Conservation (phyloP, 2,329 filamentous ascomycete species). For the Thielaviopsis punctulata region DNA sequence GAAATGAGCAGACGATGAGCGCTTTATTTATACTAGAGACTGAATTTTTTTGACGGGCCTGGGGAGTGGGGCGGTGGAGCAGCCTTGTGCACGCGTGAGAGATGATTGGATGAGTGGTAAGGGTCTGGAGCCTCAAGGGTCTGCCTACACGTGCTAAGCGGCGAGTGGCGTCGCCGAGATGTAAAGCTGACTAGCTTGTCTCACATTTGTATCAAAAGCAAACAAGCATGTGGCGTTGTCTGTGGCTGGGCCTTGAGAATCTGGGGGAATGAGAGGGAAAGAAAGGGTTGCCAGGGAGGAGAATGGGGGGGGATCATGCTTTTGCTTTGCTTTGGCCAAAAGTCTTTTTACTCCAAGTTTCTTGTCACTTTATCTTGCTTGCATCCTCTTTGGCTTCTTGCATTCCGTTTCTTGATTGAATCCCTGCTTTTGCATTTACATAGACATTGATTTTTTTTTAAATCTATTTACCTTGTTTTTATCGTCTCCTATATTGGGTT, state of each 20-base stretch:
- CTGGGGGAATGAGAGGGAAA: no score
- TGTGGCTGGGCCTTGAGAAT: neutral
- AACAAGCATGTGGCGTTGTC: neutral
- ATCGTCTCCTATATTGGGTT: neutral
- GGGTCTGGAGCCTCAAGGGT: neutral
- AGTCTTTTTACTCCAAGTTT: no score
- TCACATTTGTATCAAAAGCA: neutral
- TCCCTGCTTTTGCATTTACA: neutral
- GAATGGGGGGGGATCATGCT: no score
- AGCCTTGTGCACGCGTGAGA: neutral
- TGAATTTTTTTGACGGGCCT: neutral
- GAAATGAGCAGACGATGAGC: neutral
- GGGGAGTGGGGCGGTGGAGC: neutral
- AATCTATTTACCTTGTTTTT: neutral
- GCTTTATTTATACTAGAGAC: conserved; percentile 6
- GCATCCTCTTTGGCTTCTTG: neutral
- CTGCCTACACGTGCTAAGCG: no score
- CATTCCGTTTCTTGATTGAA: neutral
- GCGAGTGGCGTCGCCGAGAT: neutral
- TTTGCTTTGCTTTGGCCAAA: no score
- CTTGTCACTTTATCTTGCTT: no score
- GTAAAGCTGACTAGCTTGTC: neutral
- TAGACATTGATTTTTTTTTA: neutral
- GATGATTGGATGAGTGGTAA: neutral
- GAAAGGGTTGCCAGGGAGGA: no score